Evolutionary conservation across 2,329 filamentous ascomycete genomes (phyloP).

Genomic region (Sarocladium kiliense): DNA sequence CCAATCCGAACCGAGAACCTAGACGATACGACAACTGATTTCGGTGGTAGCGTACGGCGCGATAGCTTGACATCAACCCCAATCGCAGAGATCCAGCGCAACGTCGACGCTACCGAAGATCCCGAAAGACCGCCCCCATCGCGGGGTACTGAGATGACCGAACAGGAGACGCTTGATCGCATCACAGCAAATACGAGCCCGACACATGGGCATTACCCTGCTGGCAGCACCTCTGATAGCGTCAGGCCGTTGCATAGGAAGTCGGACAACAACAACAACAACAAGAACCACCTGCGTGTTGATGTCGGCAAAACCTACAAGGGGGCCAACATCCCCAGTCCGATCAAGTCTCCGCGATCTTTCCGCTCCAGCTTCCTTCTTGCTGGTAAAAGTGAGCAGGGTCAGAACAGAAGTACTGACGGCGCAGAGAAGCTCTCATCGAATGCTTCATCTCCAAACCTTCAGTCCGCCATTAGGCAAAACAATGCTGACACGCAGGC

Average conservation of each 20-base stretch:
- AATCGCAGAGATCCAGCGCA: constrained; percentile 25
- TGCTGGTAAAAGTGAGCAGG: constrained; percentile 48
- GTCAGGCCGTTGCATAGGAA: constrained; percentile 66
- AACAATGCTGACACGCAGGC: background rate
- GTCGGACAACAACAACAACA: constrained; percentile 18
- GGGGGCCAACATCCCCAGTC: constrained; percentile 45
- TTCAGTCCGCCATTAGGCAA: constrained; percentile 37
- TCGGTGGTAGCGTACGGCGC: constrained; percentile 40
- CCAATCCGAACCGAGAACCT: constrained; percentile 22
- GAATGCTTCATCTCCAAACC: constrained; percentile 66
- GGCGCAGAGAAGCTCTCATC: constrained; percentile 83
- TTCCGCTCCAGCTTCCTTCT: constrained; percentile 73
- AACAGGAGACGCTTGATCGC: constrained; percentile 65
- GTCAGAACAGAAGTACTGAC: constrained; percentile 50
- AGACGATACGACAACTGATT: constrained; percentile 35
- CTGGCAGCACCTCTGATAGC: constrained; percentile 68
- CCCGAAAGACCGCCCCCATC: constrained; percentile 61
- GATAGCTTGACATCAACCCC: constrained; percentile 54
- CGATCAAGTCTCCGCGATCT: constrained; percentile 67
- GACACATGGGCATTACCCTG: constrained; percentile 50
- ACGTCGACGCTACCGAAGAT: constrained; percentile 31
- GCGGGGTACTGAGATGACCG: constrained; percentile 75
- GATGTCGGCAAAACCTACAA: constrained; percentile 58
- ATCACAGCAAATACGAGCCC: constrained; percentile 72
- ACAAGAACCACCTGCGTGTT: constrained; percentile 39